These are phyloP conservation scores for Leccinum boreale DNA, from an alignment of 768 basidiomycete genomes.

Conservation along the genomic window DNA sequence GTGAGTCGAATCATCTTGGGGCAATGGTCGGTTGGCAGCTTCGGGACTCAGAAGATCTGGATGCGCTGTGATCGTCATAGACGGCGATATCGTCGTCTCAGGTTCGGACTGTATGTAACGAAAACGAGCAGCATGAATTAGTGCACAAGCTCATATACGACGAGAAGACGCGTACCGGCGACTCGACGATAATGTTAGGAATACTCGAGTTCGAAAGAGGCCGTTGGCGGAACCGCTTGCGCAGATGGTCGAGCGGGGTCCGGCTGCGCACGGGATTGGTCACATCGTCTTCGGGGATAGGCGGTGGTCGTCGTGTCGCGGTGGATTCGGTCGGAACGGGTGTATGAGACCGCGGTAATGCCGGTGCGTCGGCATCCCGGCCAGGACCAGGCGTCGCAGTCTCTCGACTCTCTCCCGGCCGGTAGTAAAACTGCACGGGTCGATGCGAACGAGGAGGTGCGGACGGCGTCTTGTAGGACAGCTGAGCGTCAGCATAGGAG, in stretches of 20 bases:
- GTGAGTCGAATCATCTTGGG: slow-evolving; percentile 12
- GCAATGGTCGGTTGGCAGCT: slow-evolving; percentile 30
- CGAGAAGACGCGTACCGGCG: slow-evolving; percentile 37
- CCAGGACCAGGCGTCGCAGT: slow-evolving; percentile 25
- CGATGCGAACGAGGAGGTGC: slow-evolving; percentile 9
- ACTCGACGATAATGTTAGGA: slow-evolving; percentile 43
- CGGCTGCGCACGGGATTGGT: slow-evolving; percentile 14
- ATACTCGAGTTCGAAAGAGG: slow-evolving; percentile 34
- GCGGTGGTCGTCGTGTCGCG: neutral
- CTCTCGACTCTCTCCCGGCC: slow-evolving; percentile 27
- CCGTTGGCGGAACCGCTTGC: slow-evolving; percentile 29
- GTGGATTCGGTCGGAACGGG: slow-evolving; percentile 10
- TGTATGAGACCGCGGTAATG: slow-evolving; percentile 13
- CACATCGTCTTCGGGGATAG: neutral
- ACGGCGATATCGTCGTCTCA: slow-evolving; percentile 34
- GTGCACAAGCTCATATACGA: neutral
- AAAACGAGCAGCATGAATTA: neutral
- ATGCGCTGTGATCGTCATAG: slow-evolving; percentile 28
- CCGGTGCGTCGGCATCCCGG: slow-evolving; percentile 13
- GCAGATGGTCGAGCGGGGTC: slow-evolving; percentile 22
- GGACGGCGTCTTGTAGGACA: slow-evolving; percentile 15
- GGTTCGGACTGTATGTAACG: slow-evolving; percentile 36
- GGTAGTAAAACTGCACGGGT: slow-evolving; percentile 18
- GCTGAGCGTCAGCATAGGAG: slow-evolving; percentile 4
- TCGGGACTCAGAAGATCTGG: slow-evolving; percentile 45